These are phyloP conservation scores for Cymbopogon flexuosus DNA, from an alignment of 202 grass and related monocot genomes.

Conservation along the genomic window DNA sequence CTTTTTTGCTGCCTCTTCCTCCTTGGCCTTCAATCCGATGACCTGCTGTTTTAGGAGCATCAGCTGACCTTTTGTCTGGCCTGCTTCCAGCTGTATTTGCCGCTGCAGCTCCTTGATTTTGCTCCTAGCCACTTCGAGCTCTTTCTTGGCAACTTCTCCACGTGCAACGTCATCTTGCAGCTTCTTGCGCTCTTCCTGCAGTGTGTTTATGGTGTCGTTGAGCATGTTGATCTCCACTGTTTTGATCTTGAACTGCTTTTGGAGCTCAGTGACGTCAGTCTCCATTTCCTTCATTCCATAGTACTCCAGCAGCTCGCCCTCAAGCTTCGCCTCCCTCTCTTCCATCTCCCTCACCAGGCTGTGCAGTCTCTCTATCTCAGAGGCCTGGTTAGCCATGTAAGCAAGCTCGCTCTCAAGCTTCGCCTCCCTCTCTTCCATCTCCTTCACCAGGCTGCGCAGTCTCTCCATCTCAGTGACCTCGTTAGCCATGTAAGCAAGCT, in stretches of 20 bases:
- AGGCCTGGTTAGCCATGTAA: conserved; percentile 42
- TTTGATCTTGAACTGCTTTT: conserved; percentile 90
- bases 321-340: conserved; percentile 83
- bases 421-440: too few relatives aligned
- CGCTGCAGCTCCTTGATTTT: conserved; percentile 88
- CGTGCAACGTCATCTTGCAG: conserved; percentile 55
- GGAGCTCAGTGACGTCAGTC: conserved; percentile 59
- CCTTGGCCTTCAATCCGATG: conserved; percentile 56
- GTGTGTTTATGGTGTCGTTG: conserved; percentile 58
- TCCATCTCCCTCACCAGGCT: conserved; percentile 57
- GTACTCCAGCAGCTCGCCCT: conserved; percentile 74
- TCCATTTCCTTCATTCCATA: conserved; percentile 94
- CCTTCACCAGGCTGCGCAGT: too few relatives aligned
- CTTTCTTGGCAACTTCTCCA: conserved; percentile 36
- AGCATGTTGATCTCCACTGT: conserved; percentile 67
- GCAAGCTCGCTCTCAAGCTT: background rate
- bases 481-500: background rate
- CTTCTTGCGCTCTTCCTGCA: conserved; percentile 77
- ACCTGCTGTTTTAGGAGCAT: conserved; percentile 90
- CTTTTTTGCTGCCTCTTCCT: conserved; percentile 61
- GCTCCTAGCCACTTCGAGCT: conserved; percentile 48
- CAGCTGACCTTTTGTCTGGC: conserved; percentile 77
- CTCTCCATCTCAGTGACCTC: too few relatives aligned
- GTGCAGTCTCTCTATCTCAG: conserved; percentile 63
- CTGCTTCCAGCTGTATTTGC: conserved; percentile 67